Base-by-base conservation (phyloP, 106 monocot genomes). In the Phalaenopsis aphrodite region DNA sequence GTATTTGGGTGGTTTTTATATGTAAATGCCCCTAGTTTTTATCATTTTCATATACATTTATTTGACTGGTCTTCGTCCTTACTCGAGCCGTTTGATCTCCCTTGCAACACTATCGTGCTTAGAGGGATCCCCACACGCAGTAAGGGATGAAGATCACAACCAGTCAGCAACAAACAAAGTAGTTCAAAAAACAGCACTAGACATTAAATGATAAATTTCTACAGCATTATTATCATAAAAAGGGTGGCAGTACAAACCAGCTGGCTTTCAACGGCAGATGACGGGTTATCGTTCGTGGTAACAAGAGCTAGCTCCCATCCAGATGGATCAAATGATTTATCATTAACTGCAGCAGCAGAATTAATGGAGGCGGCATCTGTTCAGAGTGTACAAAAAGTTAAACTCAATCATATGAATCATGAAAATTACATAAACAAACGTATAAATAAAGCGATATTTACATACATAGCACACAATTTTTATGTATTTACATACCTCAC, bases 291-390 rank as follows among this genome's bases (percentile, higher is more conserved):
- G 56, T 78, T 88, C 21, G 88, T 75, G 74, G 89, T 84, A 65
- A 98, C 97, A 82, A 98, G 88, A 56, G 97, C 97, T 75, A 98
- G 94, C 86, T 98, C 97, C 97, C 97, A 98, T 85, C 97, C 97
- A 67, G 94, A 86, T 48, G 97, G 94, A 85, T 98, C 97, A 85
- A 94, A 89, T 81, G 77, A 85, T 47, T 85, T 88, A 5, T 89
- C 89, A 81, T 89, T 90, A 55, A 73, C 4, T 38, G 39, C 74
- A 77, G 39, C 74, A 77, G 76, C 72, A 75, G 82, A 56, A 67
- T 80, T 78, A 75, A 78, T 79, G 23, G 80, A 82, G 42, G 79
- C 36, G 16, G 66, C 19, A 79, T 43, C 85, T 90, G 84, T 8
- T 45, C 76, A 49, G 23, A 38, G 68, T 17, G 75, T 48, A 72